These are phyloP conservation scores for Trypanosoma mega DNA, from an alignment of 208 protist species.

Conservation along the genomic window DNA sequence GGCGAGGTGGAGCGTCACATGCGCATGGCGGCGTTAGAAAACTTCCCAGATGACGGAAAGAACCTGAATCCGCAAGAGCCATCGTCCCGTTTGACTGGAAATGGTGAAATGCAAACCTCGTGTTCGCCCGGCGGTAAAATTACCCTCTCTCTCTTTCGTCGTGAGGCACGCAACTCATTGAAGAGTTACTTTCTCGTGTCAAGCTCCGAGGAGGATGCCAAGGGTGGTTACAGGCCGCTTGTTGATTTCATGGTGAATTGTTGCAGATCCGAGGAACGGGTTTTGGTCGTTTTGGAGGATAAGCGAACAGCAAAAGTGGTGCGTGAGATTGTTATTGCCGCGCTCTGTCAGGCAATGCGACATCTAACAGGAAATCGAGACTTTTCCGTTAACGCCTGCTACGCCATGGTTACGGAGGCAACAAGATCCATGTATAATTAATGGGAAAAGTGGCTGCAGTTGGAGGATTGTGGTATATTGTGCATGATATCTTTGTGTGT, in stretches of 20 bases:
- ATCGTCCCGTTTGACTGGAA: too few relatives aligned
- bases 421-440: constrained; percentile 26
- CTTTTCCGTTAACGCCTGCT: constrained; percentile 22
- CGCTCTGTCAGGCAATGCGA: constrained; percentile 33
- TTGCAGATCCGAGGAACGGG: constrained; percentile 24
- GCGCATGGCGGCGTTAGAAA: background rate
- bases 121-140: too few relatives aligned
- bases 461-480: too few relatives aligned
- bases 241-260: constrained; percentile 35
- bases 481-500: too few relatives aligned
- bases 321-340: constrained; percentile 42
- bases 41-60: constrained; percentile 1
- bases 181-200: constrained; percentile 64
- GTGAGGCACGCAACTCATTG: constrained; percentile 32
- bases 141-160: constrained; percentile 41
- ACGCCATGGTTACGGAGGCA: constrained; percentile 35
- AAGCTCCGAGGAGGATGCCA: constrained; percentile 29
- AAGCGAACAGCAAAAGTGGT: constrained; percentile 26
- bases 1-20: constrained; percentile 12
- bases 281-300: constrained; percentile 47
- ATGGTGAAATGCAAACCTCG: too few relatives aligned
- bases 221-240: constrained; percentile 43
- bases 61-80: too few relatives aligned
- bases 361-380: background rate
- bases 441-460: too few relatives aligned